These are phyloP conservation scores for Davidsoniella neocaledoniae DNA, from an alignment of 2,329 filamentous ascomycete species.

Conservation along the genomic window DNA sequence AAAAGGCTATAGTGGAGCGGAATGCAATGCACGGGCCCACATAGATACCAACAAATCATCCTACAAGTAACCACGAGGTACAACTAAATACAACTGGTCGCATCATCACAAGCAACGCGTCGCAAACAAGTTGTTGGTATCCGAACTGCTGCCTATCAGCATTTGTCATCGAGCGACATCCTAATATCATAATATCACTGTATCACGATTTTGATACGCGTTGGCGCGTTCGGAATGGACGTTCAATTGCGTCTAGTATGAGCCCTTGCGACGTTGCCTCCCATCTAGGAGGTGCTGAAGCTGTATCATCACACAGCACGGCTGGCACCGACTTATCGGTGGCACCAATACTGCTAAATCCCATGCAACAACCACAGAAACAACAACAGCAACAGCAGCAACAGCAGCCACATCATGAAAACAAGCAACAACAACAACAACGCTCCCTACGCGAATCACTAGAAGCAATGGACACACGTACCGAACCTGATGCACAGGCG, in stretches of 20 bases:
- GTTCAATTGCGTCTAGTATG: constrained; percentile 8
- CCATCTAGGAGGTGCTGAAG: constrained; percentile 15
- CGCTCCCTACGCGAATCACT: constrained; percentile 19
- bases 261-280: constrained; percentile 3
- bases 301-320: constrained; percentile 22
- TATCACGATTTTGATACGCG: background rate
- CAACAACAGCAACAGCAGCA: background rate
- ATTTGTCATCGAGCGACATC: too few species aligned
- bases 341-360: background rate
- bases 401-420: background rate
- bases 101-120: too few species aligned
- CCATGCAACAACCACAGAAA: constrained; percentile 1
- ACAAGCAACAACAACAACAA: background rate
- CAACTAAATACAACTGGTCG: too few species aligned
- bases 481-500: constrained; percentile 50
- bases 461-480: constrained; percentile 32
- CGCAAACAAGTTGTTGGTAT: too few species aligned
- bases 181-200: too few species aligned
- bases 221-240: constrained; percentile 8
- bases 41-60: too few species aligned
- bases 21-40: too few species aligned
- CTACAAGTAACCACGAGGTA: too few species aligned
- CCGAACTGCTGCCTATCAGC: too few species aligned
- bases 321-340: constrained; percentile 17
- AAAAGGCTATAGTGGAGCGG: too few species aligned